These are phyloP conservation scores for Niveomyces coronatus DNA, from an alignment of 2,329 filamentous ascomycete genomes.

Conservation along the genomic window DNA sequence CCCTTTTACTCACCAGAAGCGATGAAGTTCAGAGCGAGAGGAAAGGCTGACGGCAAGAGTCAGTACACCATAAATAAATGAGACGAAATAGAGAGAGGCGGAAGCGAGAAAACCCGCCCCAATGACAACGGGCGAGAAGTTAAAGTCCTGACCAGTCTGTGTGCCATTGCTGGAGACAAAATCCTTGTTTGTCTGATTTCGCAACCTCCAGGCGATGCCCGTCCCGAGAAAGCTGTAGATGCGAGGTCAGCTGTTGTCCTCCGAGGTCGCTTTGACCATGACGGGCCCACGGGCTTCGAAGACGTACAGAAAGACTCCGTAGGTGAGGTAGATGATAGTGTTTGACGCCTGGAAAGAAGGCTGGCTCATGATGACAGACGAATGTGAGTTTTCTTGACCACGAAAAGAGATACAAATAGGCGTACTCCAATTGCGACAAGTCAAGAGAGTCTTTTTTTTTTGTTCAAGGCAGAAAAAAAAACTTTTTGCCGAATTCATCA, in stretches of 20 bases:
- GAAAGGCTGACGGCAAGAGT: conserved; percentile 50
- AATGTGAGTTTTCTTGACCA: background rate
- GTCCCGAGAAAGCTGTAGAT: conserved; percentile 50
- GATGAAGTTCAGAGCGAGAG: conserved; percentile 80
- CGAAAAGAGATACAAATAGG: background rate
- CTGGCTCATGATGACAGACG: conserved; percentile 49
- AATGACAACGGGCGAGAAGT: background rate
- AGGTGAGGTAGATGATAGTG: conserved; percentile 73
- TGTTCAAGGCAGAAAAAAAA: no score
- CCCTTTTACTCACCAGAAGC: conserved; percentile 68
- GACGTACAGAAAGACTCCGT: conserved; percentile 64
- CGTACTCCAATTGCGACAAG: no score
- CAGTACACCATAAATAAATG: conserved; percentile 15
- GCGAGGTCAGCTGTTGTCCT: background rate
- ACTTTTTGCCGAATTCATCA: no score
- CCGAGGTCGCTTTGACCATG: background rate
- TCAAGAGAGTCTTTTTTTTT: no score
- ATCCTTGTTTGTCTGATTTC: conserved; percentile 55
- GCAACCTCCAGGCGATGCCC: conserved; percentile 45
- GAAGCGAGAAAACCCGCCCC: conserved; percentile 7
- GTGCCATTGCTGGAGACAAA: conserved; percentile 70
- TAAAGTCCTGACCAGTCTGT: conserved; percentile 61
- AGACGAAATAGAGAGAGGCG: conserved; percentile 10
- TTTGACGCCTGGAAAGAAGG: conserved; percentile 70
- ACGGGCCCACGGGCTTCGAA: conserved; percentile 8